Evolutionary conservation across 306 rosid genomes (phyloP), one percentile per base, ranked within the genome.

Genomic region (Calophaca sinica): DNA sequence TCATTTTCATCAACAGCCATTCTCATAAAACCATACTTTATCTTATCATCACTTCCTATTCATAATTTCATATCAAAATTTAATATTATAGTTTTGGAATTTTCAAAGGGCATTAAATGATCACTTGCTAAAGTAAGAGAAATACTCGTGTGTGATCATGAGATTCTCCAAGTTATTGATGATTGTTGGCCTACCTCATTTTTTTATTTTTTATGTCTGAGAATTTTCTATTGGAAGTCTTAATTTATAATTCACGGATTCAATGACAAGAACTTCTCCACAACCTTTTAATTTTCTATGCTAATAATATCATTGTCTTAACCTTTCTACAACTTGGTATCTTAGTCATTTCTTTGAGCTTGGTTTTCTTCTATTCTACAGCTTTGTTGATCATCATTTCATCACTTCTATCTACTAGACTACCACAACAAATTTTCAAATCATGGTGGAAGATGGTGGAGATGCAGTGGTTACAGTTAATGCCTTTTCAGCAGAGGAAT

Each of bases 161-260:
- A 90, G 85, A 89, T 90, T 89, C 96, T 90, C 77, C 66, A 85
- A 79, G 85, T 88, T 75, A 59, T 90, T 80, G 84, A 87, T 78
- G 26, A 20, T 20, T 20, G 86, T 78, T 83, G 77, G 20, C 72
- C 83, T 63, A 28, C 71, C 46, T 64, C 44, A 67, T 50, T 74
- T 50, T 74, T 69, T 26, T 71, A 33, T 60, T 48, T 73, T 52
- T n/a, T 45, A 29, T 59, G 49, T 45, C 55, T 9, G 15, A 68
- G 61, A 63, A 71, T 84, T 72, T 62, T 81, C 78, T 63, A 73
- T 78, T 70, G 70, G 48, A 20, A 80, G 48, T 52, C 85, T 84
- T 84, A 52, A 82, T 81, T 67, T 80, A 74, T 86, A 84, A 67
- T 86, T 79, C 69, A 76, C 44, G 62, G 62, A 72, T 76, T 86